A percentile compares a stretch with the other conserved stretches of the same genome.
phyloP scores from a whole-genome alignment of 495 filamentous ascomycete genomes.

The Amniculicola lignicola region DNA sequence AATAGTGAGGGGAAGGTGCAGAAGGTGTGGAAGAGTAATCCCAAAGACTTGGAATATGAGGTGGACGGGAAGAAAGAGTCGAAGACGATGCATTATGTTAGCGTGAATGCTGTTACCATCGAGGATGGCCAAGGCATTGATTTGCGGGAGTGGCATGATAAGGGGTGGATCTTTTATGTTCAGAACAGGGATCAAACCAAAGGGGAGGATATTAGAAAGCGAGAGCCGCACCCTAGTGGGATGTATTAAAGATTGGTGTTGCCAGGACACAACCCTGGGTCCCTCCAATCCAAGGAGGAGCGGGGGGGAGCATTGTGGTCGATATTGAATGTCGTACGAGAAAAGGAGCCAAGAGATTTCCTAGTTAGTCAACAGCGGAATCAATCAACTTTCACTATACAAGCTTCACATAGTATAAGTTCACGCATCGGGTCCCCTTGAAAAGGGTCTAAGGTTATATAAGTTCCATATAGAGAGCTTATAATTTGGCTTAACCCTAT shows the following conservation, averaged over 20 bases:
- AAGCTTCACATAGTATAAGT: too few relatives aligned
- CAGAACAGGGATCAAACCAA: not conserved
- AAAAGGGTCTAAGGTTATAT: too few relatives aligned
- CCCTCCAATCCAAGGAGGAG: too few relatives aligned
- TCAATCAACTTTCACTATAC: too few relatives aligned
- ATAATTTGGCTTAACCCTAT: too few relatives aligned
- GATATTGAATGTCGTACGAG: too few relatives aligned
- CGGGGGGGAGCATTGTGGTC: too few relatives aligned
- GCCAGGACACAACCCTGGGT: too few relatives aligned
- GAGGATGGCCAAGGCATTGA: conserved; percentile 18
- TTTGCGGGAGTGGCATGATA: conserved; percentile 27
- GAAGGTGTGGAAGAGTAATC: conserved; percentile 22
- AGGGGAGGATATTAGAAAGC: not conserved
- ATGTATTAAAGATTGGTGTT: conserved; percentile 18
- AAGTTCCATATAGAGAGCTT: too few relatives aligned
- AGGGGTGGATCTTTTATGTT: conserved; percentile 26
- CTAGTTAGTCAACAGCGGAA: too few relatives aligned
- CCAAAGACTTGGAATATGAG: not conserved
- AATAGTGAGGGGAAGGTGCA: conserved; percentile 6
- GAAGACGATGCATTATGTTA: conserved; percentile 16
- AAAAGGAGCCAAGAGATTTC: too few relatives aligned
- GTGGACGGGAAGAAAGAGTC: conserved; percentile 16
- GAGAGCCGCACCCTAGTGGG: conserved; percentile 5
- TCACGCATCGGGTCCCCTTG: too few relatives aligned
- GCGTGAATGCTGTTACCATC: conserved; percentile 29